Conservation (phyloP, 1,284 basidiomycete species). For the Ceratobasidium papillatum region DNA sequence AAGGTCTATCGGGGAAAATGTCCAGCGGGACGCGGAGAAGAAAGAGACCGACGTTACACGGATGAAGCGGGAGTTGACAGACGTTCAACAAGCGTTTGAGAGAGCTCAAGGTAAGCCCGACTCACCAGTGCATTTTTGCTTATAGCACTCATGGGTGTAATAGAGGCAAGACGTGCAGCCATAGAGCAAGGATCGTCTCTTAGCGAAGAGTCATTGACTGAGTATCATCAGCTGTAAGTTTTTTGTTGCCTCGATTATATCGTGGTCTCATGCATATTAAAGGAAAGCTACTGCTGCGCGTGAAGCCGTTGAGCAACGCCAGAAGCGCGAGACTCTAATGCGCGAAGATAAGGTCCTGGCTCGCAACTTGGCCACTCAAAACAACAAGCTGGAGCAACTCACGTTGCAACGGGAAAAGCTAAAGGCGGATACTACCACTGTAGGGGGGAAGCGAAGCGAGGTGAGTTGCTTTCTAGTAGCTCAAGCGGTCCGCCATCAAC, state of each 20-base stretch:
- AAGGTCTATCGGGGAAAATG: conserved; percentile 67
- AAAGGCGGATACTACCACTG: conserved; percentile 61
- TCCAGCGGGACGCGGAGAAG: conserved; percentile 73
- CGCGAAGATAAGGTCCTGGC: conserved; percentile 82
- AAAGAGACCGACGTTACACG: conserved; percentile 68
- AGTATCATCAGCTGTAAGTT: conserved; percentile 85
- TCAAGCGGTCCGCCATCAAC: conserved; percentile 14
- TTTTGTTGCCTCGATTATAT: background rate
- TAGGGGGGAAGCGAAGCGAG: conserved; percentile 67
- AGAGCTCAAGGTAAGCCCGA: conserved; percentile 72
- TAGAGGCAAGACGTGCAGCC: conserved; percentile 78
- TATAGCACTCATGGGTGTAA: conserved; percentile 11
- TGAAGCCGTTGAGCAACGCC: conserved; percentile 86
- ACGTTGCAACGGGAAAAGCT: conserved; percentile 70
- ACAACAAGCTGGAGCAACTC: conserved; percentile 71
- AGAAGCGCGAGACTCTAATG: conserved; percentile 81
- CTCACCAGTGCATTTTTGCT: conserved; percentile 20
- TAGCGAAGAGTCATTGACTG: conserved; percentile 82
- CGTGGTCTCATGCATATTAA: conserved; percentile 9
- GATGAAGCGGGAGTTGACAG: conserved; percentile 71
- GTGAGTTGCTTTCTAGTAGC: conserved; percentile 53
- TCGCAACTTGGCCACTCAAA: conserved; percentile 63
- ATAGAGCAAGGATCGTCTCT: conserved; percentile 81
- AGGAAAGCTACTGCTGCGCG: conserved; percentile 82
- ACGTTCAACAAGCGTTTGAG: conserved; percentile 74